Percentiles rank a stretch among this genome's conserved stretches.
phyloP scores from a whole-genome alignment of 345 rosid species.

The Euphorbia tirucalli region DNA sequence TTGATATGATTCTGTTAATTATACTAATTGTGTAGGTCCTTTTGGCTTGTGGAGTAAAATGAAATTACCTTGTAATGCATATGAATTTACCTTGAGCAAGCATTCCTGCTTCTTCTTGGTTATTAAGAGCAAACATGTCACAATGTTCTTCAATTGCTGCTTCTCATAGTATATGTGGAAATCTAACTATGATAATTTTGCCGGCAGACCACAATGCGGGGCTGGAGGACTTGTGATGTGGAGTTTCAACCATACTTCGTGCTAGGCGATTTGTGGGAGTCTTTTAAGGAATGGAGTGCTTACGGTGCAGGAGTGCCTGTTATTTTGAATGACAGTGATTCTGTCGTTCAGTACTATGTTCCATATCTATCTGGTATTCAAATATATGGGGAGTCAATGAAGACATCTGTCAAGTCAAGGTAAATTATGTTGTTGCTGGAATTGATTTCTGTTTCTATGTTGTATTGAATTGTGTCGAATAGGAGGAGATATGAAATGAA shows the following conservation, averaged over 20 bases:
- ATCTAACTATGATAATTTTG: neutral
- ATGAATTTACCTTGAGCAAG: neutral
- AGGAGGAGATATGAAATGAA: neutral
- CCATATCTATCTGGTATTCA: slow-evolving; percentile 52
- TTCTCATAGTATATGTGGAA: neutral
- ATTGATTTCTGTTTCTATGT: neutral
- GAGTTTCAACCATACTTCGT: slow-evolving; percentile 32
- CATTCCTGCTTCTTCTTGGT: neutral
- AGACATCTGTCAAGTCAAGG: slow-evolving; percentile 12
- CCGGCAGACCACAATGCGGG: slow-evolving; percentile 42
- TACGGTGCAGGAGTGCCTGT: slow-evolving; percentile 50
- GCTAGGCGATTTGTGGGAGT: slow-evolving; percentile 44
- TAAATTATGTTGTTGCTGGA: neutral
- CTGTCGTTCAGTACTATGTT: slow-evolving; percentile 44
- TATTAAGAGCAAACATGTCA: neutral
- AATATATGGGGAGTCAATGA: slow-evolving; percentile 28
- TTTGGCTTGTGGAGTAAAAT: neutral
- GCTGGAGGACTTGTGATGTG: slow-evolving; percentile 34
- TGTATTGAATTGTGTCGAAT: neutral
- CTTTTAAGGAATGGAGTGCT: slow-evolving; percentile 49
- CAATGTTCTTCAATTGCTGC: neutral
- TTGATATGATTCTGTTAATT: neutral
- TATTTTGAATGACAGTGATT: slow-evolving; percentile 32
- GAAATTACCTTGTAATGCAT: neutral
- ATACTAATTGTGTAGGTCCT: neutral